These are phyloP conservation scores for Aspergillus biplanus DNA, from an alignment of 495 filamentous ascomycete species.

Conservation along the genomic window DNA sequence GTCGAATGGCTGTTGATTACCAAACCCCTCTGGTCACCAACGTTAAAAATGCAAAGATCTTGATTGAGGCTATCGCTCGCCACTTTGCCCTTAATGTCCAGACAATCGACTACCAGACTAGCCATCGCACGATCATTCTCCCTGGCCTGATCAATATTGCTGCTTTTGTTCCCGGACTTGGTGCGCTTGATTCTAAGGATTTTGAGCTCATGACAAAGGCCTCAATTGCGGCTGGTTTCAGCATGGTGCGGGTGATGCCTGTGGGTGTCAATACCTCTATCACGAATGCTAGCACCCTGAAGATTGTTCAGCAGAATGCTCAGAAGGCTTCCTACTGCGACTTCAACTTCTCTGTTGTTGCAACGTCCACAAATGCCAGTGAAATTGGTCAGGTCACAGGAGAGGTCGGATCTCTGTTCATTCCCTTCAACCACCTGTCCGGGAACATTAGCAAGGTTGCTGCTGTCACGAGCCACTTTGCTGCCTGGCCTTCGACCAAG, in stretches of 20 bases:
- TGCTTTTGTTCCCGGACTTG: conserved; percentile 77
- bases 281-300: conserved; percentile 71
- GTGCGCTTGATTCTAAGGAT: conserved; percentile 64
- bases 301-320: conserved; percentile 76
- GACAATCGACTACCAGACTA: conserved; percentile 86
- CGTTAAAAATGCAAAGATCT: conserved; percentile 97
- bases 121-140: conserved; percentile 74
- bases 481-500: conserved; percentile 78
- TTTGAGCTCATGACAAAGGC: conserved; percentile 73
- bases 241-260: conserved; percentile 83
- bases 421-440: conserved; percentile 85
- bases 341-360: conserved; percentile 84
- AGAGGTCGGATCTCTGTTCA: conserved; percentile 83
- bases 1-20: conserved; percentile 98
- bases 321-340: conserved; percentile 72
- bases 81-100: conserved; percentile 82
- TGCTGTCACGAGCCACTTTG: conserved; percentile 79
- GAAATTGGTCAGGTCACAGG: conserved; percentile 72
- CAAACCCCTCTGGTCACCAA: conserved; percentile 97
- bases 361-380: conserved; percentile 75
- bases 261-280: conserved; percentile 73
- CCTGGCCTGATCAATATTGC: conserved; percentile 81
- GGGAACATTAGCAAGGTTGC: conserved; percentile 88
- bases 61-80: conserved; percentile 91
- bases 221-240: conserved; percentile 78